These are phyloP conservation scores for Lentinula edodes DNA, from an alignment of 768 basidiomycete species.

Conservation along the genomic window DNA sequence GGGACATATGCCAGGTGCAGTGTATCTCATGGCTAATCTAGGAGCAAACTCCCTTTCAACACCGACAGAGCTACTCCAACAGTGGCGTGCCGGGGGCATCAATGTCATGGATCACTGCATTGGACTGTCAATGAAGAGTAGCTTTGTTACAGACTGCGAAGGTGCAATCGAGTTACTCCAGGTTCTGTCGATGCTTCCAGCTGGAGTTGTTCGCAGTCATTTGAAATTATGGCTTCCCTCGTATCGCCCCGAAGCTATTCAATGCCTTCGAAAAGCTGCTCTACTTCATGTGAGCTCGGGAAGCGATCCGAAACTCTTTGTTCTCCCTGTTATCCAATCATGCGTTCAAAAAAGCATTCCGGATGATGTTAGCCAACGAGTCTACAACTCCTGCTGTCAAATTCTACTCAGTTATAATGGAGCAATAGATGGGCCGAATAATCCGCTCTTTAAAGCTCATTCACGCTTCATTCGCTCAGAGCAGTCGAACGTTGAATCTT, in stretches of 20 bases:
- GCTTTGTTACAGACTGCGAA: not conserved
- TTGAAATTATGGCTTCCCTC: not conserved
- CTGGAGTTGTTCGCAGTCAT: not conserved
- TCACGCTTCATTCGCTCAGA: not conserved
- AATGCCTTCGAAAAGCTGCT: not conserved
- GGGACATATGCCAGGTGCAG: constrained; percentile 25
- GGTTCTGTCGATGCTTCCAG: not conserved
- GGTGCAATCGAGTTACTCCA: not conserved
- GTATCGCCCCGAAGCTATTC: not conserved
- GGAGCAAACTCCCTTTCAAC: not conserved
- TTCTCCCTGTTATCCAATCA: not conserved
- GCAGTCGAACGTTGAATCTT: not conserved
- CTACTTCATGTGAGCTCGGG: not conserved
- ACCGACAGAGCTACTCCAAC: not conserved
- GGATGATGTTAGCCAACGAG: not conserved
- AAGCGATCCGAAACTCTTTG: not conserved
- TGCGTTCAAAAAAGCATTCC: not conserved
- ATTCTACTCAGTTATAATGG: not conserved
- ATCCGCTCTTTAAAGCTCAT: not conserved
- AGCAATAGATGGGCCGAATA: not conserved
- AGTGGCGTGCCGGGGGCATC: not conserved
- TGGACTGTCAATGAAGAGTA: not conserved
- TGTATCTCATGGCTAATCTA: constrained; percentile 27
- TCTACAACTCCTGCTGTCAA: not conserved
- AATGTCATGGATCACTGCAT: not conserved